phyloP scores from a whole-genome alignment of 352 stramenopile species.

The Poterioochromonas sp. region DNA sequence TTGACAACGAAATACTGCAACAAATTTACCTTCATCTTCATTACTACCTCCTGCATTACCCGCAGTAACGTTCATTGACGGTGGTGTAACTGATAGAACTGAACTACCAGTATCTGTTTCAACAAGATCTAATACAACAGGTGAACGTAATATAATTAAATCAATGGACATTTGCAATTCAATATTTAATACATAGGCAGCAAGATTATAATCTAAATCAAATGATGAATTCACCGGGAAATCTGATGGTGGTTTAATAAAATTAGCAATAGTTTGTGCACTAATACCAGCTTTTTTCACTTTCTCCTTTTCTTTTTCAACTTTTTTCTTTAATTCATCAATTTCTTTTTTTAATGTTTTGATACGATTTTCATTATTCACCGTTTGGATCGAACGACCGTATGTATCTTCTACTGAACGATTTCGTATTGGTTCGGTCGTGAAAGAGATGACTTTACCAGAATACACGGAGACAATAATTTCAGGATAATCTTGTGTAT shows the following conservation, averaged over 20 bases:
- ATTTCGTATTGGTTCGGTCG: neutral
- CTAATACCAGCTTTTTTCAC: neutral
- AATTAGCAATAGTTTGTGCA: neutral
- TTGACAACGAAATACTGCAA: conserved; percentile 24
- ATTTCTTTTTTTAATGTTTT: conserved; percentile 40
- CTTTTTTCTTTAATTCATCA: conserved; percentile 21
- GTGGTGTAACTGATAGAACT: conserved; percentile 28
- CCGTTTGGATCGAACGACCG: conserved; percentile 32
- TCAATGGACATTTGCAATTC: conserved; percentile 33
- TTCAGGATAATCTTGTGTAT: neutral
- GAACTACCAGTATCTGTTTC: conserved; percentile 7
- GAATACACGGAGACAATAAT: conserved; percentile 18
- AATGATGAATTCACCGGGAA: conserved; percentile 40
- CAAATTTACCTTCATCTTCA: conserved; percentile 1
- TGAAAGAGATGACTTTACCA: conserved; percentile 26
- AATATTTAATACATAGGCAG: conserved; percentile 38
- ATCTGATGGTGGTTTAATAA: neutral
- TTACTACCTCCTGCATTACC: neutral
- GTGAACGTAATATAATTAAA: conserved; percentile 6
- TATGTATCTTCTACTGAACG: conserved; percentile 10
- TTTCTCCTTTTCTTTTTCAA: conserved; percentile 28
- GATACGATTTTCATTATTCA: conserved; percentile 42
- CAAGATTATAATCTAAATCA: conserved; percentile 35
- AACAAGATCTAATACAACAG: conserved; percentile 23
- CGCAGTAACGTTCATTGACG: neutral